Base-by-base conservation (phyloP, 768 basidiomycete species). In the Suillus brevipes region DNA sequence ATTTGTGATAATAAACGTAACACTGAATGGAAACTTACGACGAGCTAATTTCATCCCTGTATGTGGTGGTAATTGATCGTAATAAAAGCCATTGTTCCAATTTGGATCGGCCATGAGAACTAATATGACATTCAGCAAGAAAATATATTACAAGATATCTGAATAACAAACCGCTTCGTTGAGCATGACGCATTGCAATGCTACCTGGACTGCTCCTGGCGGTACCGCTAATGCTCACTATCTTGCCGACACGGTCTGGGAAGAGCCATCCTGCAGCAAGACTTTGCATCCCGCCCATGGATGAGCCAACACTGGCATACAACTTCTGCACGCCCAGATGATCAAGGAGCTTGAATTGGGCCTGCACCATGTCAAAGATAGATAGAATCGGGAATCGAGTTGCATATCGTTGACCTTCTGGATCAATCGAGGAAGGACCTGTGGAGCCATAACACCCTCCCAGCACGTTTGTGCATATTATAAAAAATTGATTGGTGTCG, bases 31-130 rank as follows among this genome's bases (percentile, higher is more conserved):
- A 20, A 14, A 80, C 89, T 71, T 72, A 97, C 96, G 97, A 69
- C 97, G 86, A 34, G 97, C 97, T 23, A 99, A 86, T 75, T 99
- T 99, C 95, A 99, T 98, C 36, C 97, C 97, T 1, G 89, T 92
- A 74, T 99, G 97, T 0, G 97, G 97, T 2, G 97, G 97, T n/a
- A 96, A 75, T 9, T 84, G 83, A 65, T 97, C 94, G 74, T 99
- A 99, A 75, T 99, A 99, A 77, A 97, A 99, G 5, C 97, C 97
- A 42, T 95, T 89, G 66, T 99, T 99, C 97, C 97, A 99, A 68
- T 99, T 98, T 0, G 97, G 97, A 78, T 99, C 97, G 2, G 97
- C 92, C 97, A 99, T 99, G 61, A 99, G 86, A 20, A 99, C 97
- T 98, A 49, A 28, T 58, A 6, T 36, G 37, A 61, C 52, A 43